A percentile compares a stretch with the other conserved stretches of the same genome.
Conservation (phyloP, 306 rosid genomes). For the Vigna hirtella region DNA sequence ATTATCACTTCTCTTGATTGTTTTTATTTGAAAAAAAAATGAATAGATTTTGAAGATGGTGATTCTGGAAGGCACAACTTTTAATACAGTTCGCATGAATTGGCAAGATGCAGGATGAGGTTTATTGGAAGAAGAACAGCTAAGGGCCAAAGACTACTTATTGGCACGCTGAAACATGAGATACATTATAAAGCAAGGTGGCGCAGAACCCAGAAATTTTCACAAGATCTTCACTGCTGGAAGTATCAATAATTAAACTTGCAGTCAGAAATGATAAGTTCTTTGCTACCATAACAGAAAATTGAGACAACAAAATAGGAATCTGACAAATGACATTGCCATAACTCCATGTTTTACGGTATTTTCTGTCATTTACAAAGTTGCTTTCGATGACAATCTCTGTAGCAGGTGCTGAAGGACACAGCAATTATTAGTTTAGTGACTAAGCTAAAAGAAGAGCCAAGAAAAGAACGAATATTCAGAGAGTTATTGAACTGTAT, state of each 20-base stretch:
- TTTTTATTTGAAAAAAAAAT: neutral
- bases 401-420: constrained; percentile 15
- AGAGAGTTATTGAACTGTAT: constrained; percentile 5
- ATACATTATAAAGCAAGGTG: constrained; percentile 7
- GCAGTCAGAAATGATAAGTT: constrained; percentile 26
- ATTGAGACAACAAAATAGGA: constrained; percentile 4
- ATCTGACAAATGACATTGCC: constrained; percentile 24
- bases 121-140: neutral
- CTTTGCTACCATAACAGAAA: constrained; percentile 25
- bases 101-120: neutral
- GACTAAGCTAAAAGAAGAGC: constrained; percentile 1
- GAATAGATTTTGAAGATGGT: neutral
- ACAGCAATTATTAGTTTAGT: constrained; percentile 2
- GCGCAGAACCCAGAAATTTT: constrained; percentile 18
- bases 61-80: neutral
- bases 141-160: constrained; percentile 27
- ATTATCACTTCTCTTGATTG: neutral
- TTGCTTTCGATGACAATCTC: constrained; percentile 5
- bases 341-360: constrained; percentile 31
- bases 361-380: neutral
- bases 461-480: constrained; percentile 18
- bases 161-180: constrained; percentile 11
- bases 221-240: constrained; percentile 12
- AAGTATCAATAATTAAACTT: constrained; percentile 2
- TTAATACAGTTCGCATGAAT: neutral